Base-by-base conservation (phyloP, 257 asterid genomes). In the Pogostemon cablin region DNA sequence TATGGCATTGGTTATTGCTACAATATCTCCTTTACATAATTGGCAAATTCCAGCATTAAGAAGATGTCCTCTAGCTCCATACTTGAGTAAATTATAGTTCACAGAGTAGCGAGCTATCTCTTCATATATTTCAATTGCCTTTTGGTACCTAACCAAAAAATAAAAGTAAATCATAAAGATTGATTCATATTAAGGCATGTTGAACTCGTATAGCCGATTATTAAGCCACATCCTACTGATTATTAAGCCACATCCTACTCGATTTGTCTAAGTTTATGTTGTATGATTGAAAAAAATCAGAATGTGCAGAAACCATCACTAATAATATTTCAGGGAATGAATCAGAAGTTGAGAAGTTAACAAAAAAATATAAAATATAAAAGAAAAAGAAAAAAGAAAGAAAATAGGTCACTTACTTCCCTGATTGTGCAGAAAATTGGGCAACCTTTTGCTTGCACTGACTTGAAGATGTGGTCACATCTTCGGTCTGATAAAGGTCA, bases 401-500 rank as follows among this genome's bases (percentile, higher is more conserved):
- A 0, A 4, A 25, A 25, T 25, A 25, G 65, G 46, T 10, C 9
- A 83, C 85, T 78, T 75, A 83, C 87, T 75, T 76, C 44, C 74
- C 85, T n/a, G 58, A 39, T 58, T 78, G 80, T 67, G 87, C 81
- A 47, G 83, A 73, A 71, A 69, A 80, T 12, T 80, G 82, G 6
- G 85, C 87, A 71, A 80, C 81, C 78, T 83, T 83, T 50, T 68
- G 87, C 78, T 9, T 69, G 75, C 87, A 83, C 75, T 72, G 81
- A 70, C 75, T 83, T 57, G 81, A 78, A 48, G 82, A 72, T 39
- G 77, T 69, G 49, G 56, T 32, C 55, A 43, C 85, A 55, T 83
- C 87, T 67, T 80, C 87, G 2, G 74, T 73, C 37, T 65, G 79
- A 49, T 41, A 83, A 72, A 83, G 83, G 65, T 80, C 82, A 17